Evolutionary conservation across 441 rosid species (phyloP).

Genomic region (Eruca vesicaria): DNA sequence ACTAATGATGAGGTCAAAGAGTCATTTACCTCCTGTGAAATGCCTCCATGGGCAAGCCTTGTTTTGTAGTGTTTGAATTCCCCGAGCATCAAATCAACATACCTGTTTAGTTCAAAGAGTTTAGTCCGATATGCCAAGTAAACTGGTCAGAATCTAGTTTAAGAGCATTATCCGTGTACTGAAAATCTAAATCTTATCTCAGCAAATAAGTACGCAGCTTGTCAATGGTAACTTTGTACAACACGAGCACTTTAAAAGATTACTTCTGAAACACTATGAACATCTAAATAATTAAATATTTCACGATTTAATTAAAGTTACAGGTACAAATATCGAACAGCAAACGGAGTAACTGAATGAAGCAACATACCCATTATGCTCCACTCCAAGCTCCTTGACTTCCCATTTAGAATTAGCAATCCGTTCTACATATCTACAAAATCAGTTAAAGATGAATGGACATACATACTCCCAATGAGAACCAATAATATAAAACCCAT

Average conservation of each 20-base stretch:
- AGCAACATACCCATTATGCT: conserved; percentile 92
- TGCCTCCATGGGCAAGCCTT: conserved; percentile 92
- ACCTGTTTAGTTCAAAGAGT: conserved; percentile 47
- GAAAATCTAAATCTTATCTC: conserved; percentile 5
- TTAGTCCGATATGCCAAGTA: conserved; percentile 8
- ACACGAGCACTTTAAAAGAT: neutral
- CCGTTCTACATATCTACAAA: conserved; percentile 84
- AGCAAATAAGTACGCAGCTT: neutral
- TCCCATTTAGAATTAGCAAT: conserved; percentile 96
- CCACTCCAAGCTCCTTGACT: conserved; percentile 92
- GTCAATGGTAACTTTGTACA: neutral
- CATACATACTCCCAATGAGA: no score
- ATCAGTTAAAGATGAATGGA: conserved; percentile 4
- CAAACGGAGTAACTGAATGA: conserved; percentile 5
- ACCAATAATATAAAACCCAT: conserved; percentile 1
- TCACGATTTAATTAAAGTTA: neutral
- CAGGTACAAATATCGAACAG: neutral
- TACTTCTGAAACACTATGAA: neutral
- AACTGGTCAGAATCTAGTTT: conserved; percentile 6
- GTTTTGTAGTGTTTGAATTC: conserved; percentile 95
- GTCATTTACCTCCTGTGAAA: conserved; percentile 74
- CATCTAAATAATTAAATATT: neutral
- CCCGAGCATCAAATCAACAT: conserved; percentile 91
- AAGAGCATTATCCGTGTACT: neutral
- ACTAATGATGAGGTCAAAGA: neutral